Base-by-base conservation (phyloP, 2,329 filamentous ascomycete species). In the Cordyceps pruinosa region DNA sequence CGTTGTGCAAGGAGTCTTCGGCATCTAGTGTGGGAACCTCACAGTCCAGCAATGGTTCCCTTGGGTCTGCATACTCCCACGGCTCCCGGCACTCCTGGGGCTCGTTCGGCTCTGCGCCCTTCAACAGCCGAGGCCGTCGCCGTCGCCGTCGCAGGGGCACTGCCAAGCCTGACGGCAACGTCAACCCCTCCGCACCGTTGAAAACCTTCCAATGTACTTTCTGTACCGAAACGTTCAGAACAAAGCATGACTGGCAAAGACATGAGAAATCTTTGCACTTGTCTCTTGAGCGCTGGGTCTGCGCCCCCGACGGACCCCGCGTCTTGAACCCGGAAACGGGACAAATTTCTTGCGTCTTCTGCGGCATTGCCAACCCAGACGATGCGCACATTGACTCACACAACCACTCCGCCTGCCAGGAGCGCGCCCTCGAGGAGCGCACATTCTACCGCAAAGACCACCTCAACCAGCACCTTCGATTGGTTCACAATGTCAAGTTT, bases 361-460 rank as follows among this genome's bases (percentile, higher is more conserved):
- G 84, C 59, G 80, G 80, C 13, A 66, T 77, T n/a, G 68, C 71
- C 2, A 77, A 83, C 56, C 82, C 83, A 2, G 73, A 80, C 45
- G 75, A 79, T 25, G 76, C 72, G 2, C 83, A 86, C 60, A 68
- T 82, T 6, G 83, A 85, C 60, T 70, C 69, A 6, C 83, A 86
- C 67, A 85, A 85, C 61, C 78, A 80, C 65, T 78, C 78, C 1
- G 73, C 81, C 15, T 92, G 89, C 66, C 83, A 84, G 61, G 87
- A 90, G 65, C 83, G 87, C 13, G 73, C 77, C 0, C 63, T 78
- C 5, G 76, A 76, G 56, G 85, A 89, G 62, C 78, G 83, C 39
- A 86, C 83, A 0, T 87, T 86, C 61, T 86, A 86, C 62, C 75
- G 83, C 23, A 86, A 86, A 64, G 84, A 87, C 60, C 84, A 87